phyloP scores from a whole-genome alignment of 2,329 filamentous ascomycete genomes.

The Colletotrichum melonis region DNA sequence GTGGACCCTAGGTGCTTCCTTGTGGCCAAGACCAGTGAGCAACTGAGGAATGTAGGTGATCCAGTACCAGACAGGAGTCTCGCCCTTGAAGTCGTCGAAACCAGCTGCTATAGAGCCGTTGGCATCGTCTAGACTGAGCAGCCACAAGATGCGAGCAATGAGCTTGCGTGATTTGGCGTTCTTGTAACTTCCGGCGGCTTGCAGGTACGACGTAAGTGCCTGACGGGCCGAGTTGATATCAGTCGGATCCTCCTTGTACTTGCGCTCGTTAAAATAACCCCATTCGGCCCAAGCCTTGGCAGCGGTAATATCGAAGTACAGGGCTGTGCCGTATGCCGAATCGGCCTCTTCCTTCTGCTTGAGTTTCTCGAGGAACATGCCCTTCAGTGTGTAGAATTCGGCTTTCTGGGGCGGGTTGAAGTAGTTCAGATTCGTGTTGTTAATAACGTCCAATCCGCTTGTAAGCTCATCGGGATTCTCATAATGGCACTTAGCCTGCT shows the following conservation, averaged over 20 bases:
- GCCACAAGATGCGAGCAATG: slow-evolving; percentile 92
- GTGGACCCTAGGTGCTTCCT: slow-evolving; percentile 89
- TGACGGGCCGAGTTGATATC: slow-evolving; percentile 89
- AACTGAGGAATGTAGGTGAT: slow-evolving; percentile 99
- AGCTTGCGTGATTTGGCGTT: slow-evolving; percentile 96
- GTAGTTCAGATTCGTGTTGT: slow-evolving; percentile 99
- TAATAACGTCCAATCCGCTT: slow-evolving; percentile 96
- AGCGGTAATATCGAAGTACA: slow-evolving; percentile 95
- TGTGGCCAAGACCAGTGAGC: slow-evolving; percentile 88
- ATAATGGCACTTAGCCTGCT: slow-evolving; percentile 99
- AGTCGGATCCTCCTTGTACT: slow-evolving; percentile 90
- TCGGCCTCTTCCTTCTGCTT: slow-evolving; percentile 92
- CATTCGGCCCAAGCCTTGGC: slow-evolving; percentile 99
- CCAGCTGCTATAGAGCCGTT: slow-evolving; percentile 85
- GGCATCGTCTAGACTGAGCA: slow-evolving; percentile 91
- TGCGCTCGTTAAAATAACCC: slow-evolving; percentile 97
- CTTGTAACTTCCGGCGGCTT: slow-evolving; percentile 96
- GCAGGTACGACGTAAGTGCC: slow-evolving; percentile 94
- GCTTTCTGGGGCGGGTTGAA: slow-evolving; percentile 97
- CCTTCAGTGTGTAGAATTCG: slow-evolving; percentile 98
- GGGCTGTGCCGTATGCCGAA: slow-evolving; percentile 90
- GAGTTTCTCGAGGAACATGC: slow-evolving; percentile 98
- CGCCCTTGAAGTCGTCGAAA: slow-evolving; percentile 97
- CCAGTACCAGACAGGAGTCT: slow-evolving; percentile 99
- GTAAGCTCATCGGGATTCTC: slow-evolving; percentile 94